Base-by-base conservation (phyloP, 441 rosid genomes). In the Aquilaria agallochum region DNA sequence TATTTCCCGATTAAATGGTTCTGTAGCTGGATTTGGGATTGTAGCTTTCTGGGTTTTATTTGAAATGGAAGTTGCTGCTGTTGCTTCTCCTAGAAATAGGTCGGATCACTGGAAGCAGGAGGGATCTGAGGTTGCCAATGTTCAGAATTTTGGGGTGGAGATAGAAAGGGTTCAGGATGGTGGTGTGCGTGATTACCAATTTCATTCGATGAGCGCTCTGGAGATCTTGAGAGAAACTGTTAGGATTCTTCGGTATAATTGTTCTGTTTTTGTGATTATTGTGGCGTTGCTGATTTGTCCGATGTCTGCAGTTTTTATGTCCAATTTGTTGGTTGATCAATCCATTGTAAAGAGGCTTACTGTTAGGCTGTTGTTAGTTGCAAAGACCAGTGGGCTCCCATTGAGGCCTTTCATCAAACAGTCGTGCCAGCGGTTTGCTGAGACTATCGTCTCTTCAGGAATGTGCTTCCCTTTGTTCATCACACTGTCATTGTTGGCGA, bases 211-310 rank as follows among this genome's bases (percentile, higher is more conserved):
- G 92, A 89, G 79, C 60, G 97, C 97, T 2, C 63, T 87, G 63
- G 97, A 90, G 82, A 90, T 94, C 69, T 71, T 94, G 74, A 81
- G 93, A 58, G 97, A 94, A 78, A 84, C 97, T 5, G 84, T 87
- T 42, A 73, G 95, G 60, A 89, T 94, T 58, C 89, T 94, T 30
- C 86, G 96, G 53, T 89, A 72, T 49, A 94, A 89, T 73, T 73
- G 74, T 0, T 68, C 71, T 4, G 81, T 84, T 49, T 94, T 94
- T 83, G 71, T 87, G 88, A 46, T 77, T 56, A 84, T 82, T 67
- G 74, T 80, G 2, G 70, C 83, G 3, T 55, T 89, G 71, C 71
- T 90, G 30, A 82, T 94, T 69, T 88, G 95, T 57, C 98, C 98
- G 33, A 84, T 94, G 10, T 90, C 92, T 15, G 95, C 92, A 0